Evolutionary conservation across 2,329 filamentous ascomycete species (phyloP).

Genomic region (Hymenoscyphus salicellus): DNA sequence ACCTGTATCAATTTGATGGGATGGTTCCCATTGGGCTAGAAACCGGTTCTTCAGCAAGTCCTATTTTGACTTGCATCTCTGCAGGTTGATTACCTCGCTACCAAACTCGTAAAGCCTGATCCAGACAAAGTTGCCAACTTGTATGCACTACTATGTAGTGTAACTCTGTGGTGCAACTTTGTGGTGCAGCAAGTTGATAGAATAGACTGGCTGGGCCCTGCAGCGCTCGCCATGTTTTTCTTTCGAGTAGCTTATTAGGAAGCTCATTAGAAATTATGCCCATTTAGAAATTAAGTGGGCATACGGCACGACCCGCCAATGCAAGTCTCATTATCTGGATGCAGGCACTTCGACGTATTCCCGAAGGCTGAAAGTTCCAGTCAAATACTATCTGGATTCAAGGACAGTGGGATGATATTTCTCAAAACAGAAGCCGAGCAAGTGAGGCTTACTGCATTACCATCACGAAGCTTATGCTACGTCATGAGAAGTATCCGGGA

Average conservation of each 20-base stretch:
- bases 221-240: not conserved
- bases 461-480: not conserved
- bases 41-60: too few species aligned
- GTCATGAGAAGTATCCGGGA: not conserved
- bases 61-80: not conserved
- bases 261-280: not conserved
- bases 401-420: not conserved
- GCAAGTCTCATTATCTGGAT: too few species aligned
- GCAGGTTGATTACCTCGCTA: not conserved
- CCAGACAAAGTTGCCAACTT: not conserved
- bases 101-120: conserved; percentile 1
- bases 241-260: not conserved
- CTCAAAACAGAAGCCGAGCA: not conserved
- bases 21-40: too few species aligned
- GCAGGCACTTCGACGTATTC: not conserved
- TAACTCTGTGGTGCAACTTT: not conserved
- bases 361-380: too few species aligned
- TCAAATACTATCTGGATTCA: not conserved
- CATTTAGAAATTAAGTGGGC: not conserved
- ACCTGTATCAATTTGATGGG: too few species aligned
- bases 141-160: too few species aligned
- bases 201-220: not conserved
- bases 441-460: not conserved
- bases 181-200: too few species aligned
- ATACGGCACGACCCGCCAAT: not conserved